Conservation (phyloP, 129 eudicot genomes). For the Flaveria linearis region DNA sequence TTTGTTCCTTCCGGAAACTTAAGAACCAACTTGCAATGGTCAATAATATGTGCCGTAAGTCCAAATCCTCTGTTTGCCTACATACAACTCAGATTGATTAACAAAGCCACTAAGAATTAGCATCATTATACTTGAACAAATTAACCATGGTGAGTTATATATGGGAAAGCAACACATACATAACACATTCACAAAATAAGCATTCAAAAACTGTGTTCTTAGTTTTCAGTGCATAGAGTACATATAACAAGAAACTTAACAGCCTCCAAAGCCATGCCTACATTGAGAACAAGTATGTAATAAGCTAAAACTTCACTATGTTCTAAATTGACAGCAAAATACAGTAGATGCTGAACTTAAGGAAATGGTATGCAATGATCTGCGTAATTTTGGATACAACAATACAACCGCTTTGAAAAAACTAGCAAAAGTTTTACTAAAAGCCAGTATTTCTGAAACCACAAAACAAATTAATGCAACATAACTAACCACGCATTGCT, state of each 20-base stretch:
- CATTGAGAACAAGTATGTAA: slow-evolving; percentile 14
- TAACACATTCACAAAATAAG: slow-evolving; percentile 15
- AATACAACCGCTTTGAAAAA: slow-evolving; percentile 8
- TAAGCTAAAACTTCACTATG: not conserved
- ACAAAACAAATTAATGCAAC: not conserved
- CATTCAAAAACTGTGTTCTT: not conserved
- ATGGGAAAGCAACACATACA: not conserved
- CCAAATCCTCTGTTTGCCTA: slow-evolving; percentile 99
- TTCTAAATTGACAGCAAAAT: not conserved
- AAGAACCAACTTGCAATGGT: slow-evolving; percentile 88
- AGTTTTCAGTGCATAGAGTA: not conserved
- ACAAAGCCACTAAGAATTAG: not conserved
- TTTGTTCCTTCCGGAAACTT: slow-evolving; percentile 94
- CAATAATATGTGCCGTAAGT: slow-evolving; percentile 78
- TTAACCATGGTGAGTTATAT: not conserved
- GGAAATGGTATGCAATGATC: not conserved
- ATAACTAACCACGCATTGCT: slow-evolving; percentile 86
- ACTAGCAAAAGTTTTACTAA: slow-evolving; percentile 1
- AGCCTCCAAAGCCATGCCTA: slow-evolving; percentile 1
- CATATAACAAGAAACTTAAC: not conserved
- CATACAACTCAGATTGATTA: slow-evolving; percentile 18
- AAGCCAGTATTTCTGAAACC: not conserved
- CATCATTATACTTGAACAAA: not conserved
- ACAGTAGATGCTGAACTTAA: not conserved
- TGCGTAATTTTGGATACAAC: not conserved